phyloP scores from a whole-genome alignment of 2,329 filamentous ascomycete species.

The Fusarium piperis region DNA sequence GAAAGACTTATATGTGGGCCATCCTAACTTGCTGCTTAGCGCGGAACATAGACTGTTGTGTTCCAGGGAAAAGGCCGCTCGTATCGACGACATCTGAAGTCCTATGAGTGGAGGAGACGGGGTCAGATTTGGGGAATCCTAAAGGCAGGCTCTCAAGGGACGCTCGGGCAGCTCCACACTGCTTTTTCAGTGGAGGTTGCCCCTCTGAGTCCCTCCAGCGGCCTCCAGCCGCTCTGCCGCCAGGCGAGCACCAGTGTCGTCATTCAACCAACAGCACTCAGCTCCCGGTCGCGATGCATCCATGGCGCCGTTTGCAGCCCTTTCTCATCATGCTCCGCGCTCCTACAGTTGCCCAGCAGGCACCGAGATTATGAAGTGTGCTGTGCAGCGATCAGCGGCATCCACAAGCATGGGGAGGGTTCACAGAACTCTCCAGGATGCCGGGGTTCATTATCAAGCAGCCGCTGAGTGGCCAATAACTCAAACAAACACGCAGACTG shows the following conservation, averaged over 20 bases:
- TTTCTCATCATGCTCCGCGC: neutral
- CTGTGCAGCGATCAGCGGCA: conserved; percentile 4
- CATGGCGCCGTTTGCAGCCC: neutral
- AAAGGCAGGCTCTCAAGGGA: neutral
- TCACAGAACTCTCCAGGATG: conserved; percentile 13
- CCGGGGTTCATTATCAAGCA: conserved; percentile 19
- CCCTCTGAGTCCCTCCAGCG: conserved; percentile 14
- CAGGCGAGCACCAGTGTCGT: conserved; percentile 1
- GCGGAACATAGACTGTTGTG: conserved; percentile 1
- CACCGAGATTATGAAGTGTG: neutral
- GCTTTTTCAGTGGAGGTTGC: conserved; percentile 37
- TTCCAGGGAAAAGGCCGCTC: conserved; percentile 15
- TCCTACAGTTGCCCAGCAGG: neutral
- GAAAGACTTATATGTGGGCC: neutral
- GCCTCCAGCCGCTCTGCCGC: neutral
- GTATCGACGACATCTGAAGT: neutral
- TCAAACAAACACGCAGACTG: neutral
- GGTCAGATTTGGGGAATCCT: conserved; percentile 1
- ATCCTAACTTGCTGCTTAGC: neutral
- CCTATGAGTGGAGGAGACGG: neutral
- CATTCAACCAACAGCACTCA: neutral
- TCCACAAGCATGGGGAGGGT: conserved; percentile 15
- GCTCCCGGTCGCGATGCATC: neutral
- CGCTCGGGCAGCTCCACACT: conserved; percentile 29
- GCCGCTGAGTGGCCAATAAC: neutral